These are phyloP conservation scores for Chrysosphaeria jannelii DNA, from an alignment of 2,329 filamentous ascomycete genomes.

Conservation along the genomic window DNA sequence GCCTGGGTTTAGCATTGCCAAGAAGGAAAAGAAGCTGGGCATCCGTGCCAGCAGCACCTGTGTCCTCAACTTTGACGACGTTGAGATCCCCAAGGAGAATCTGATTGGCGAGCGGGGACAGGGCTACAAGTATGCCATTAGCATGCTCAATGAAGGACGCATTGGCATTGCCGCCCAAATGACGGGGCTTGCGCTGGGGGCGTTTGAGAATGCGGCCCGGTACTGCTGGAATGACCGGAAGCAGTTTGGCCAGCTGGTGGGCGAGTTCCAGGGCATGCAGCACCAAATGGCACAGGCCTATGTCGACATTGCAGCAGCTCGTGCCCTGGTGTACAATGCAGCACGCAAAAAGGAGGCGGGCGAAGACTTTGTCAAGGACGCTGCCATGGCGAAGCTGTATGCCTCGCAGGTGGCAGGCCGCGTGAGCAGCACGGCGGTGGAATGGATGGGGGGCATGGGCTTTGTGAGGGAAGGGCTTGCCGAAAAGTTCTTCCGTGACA, in stretches of 20 bases:
- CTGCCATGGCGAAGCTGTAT: conserved; percentile 94
- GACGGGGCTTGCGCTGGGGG: conserved; percentile 82
- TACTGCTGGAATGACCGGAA: conserved; percentile 97
- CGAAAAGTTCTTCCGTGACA: conserved; percentile 93
- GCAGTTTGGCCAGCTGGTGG: conserved; percentile 81
- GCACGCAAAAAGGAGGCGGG: conserved; percentile 95
- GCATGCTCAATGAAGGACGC: conserved; percentile 75
- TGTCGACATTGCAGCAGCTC: conserved; percentile 72
- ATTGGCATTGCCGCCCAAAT: conserved; percentile 98
- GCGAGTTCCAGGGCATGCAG: conserved; percentile 98
- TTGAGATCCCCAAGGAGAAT: conserved; percentile 66
- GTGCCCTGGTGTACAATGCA: conserved; percentile 83
- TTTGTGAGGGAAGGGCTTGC: conserved; percentile 89
- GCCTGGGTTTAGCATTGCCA: conserved; percentile 76
- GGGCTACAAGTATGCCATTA: conserved; percentile 95
- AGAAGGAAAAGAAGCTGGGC: conserved; percentile 99
- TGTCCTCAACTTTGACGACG: conserved; percentile 91
- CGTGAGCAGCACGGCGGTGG: conserved; percentile 61
- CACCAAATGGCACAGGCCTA: conserved; percentile 93
- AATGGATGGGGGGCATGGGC: conserved; percentile 99
- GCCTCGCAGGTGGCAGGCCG: conserved; percentile 74
- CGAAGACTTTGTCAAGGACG: conserved; percentile 79
- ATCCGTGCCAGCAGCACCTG: conserved; percentile 91
- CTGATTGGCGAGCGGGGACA: conserved; percentile 67
- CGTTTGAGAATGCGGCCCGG: conserved; percentile 76